phyloP scores from a whole-genome alignment of 805 yeast genomes.

The Wickerhamomyces chaumierensis region DNA sequence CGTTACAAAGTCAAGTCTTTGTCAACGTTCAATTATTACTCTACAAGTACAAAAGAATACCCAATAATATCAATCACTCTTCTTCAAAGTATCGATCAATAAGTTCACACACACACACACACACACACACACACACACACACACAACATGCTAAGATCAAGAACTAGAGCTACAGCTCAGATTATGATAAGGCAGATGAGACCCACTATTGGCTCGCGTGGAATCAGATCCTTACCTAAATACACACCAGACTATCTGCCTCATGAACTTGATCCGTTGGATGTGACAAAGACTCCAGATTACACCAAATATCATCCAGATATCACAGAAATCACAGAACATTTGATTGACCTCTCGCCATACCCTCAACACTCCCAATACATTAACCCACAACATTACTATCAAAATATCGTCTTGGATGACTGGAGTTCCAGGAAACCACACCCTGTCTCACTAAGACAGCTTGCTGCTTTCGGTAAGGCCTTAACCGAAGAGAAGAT shows the following conservation, averaged over 20 bases:
- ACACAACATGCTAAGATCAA: too few relatives aligned
- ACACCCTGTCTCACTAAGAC: constrained; percentile 84
- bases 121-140: too few relatives aligned
- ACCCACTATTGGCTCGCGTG: background rate
- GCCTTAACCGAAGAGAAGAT: constrained; percentile 66
- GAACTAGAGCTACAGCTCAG: too few relatives aligned
- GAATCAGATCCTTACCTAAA: background rate
- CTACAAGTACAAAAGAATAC: too few relatives aligned
- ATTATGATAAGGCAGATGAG: too few relatives aligned
- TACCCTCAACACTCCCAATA: constrained; percentile 31
- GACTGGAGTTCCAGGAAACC: constrained; percentile 58
- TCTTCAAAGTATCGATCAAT: too few relatives aligned
- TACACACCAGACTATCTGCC: background rate
- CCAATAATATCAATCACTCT: too few relatives aligned
- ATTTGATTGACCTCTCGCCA: constrained; percentile 27
- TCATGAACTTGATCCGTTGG: constrained; percentile 1
- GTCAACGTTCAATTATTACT: too few relatives aligned
- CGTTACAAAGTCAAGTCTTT: too few relatives aligned
- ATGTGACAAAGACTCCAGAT: constrained; percentile 18
- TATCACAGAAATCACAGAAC: constrained; percentile 20
- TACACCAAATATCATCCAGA: constrained; percentile 24
- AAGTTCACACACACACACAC: too few relatives aligned
- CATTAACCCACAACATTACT: constrained; percentile 66
- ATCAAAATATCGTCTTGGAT: constrained; percentile 63
- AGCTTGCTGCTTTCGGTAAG: constrained; percentile 82